Percentiles rank a stretch among this genome's conserved stretches.
Evolutionary conservation across 139 green algal species (phyloP).

Genomic region (Coelastrella sp.): DNA sequence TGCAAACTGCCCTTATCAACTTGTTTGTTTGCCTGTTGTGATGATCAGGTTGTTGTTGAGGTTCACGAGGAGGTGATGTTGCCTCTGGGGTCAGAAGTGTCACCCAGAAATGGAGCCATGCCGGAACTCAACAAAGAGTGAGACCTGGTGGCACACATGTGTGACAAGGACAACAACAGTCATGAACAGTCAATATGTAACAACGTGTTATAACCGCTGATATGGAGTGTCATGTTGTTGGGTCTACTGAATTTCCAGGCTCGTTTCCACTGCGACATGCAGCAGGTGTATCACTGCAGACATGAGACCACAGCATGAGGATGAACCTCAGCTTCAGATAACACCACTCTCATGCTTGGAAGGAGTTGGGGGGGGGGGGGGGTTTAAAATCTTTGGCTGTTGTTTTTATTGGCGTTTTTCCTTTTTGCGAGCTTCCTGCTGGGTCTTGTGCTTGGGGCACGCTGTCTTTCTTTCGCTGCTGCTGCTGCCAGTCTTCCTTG

Average conservation of each 20-base stretch:
- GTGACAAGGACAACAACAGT: neutral
- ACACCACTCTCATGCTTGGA: too few relatives aligned
- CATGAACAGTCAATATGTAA: neutral
- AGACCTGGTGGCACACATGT: too few relatives aligned
- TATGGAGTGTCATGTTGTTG: too few relatives aligned
- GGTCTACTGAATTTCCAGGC: too few relatives aligned
- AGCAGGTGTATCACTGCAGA: too few relatives aligned
- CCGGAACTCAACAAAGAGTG: slow-evolving; percentile 52
- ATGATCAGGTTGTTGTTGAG: slow-evolving; percentile 81
- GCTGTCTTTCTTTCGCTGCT: slow-evolving; percentile 7
- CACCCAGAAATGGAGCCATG: slow-evolving; percentile 53
- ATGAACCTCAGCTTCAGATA: too few relatives aligned
- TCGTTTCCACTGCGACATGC: too few relatives aligned
- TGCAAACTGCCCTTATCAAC: neutral
- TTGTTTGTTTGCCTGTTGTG: neutral
- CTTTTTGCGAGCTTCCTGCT: neutral
- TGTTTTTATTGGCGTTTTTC: too few relatives aligned
- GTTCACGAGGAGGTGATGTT: slow-evolving; percentile 90
- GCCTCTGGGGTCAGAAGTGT: slow-evolving; percentile 67
- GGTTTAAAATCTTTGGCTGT: too few relatives aligned
- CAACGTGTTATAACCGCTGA: too few relatives aligned
- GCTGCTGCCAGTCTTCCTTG: slow-evolving; percentile 49
- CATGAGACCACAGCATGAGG: too few relatives aligned
- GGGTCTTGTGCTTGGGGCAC: neutral
- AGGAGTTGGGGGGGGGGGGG: too few relatives aligned